phyloP scores from a whole-genome alignment of 2,329 filamentous ascomycete species.

The Cercospora sp. region DNA sequence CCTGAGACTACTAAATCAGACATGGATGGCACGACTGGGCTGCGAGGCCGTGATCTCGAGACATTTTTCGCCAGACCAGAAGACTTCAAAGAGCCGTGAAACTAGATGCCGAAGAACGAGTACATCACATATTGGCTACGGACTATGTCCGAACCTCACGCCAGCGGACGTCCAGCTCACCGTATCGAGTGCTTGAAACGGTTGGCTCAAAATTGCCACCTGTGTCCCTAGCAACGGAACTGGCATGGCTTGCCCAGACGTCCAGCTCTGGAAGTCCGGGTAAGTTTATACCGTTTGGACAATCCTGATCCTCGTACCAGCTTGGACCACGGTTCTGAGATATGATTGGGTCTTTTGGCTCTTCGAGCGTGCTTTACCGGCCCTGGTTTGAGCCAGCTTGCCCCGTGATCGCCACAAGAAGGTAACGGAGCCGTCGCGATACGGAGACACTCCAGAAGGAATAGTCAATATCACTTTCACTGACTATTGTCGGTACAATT shows the following conservation, averaged over 20 bases:
- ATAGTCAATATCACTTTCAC: neutral
- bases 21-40: neutral
- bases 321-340: neutral
- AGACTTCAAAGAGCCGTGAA: slow-evolving; percentile 3
- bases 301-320: neutral
- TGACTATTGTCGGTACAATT: neutral
- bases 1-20: neutral
- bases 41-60: neutral
- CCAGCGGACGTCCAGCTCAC: neutral
- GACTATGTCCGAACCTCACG: neutral
- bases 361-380: neutral
- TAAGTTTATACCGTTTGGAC: neutral
- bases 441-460: neutral
- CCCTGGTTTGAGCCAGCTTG: neutral
- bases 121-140: neutral
- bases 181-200: too few relatives aligned
- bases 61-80: slow-evolving; percentile 1
- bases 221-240: neutral
- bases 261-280: neutral
- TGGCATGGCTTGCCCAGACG: neutral
- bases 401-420: neutral
- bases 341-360: neutral
- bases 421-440: neutral
- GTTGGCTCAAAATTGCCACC: too few relatives aligned
- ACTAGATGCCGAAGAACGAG: neutral